A percentile compares a stretch with the other conserved stretches of the same genome.
phyloP scores from a whole-genome alignment of 495 filamentous ascomycete species.

The Podospora appendiculata region DNA sequence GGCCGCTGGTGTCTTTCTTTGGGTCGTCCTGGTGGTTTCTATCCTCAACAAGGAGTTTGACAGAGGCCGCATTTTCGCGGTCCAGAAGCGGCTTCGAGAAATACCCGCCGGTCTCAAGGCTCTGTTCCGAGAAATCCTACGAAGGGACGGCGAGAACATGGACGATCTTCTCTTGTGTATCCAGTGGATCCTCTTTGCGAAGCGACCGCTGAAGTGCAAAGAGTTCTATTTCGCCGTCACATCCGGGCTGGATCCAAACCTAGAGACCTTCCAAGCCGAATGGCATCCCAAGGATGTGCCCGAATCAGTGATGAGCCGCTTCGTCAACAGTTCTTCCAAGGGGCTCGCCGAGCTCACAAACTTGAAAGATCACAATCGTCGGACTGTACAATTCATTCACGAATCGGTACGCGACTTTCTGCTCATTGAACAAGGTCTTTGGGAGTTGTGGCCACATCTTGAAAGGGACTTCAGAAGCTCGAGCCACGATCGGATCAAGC shows the following conservation, averaged over 20 bases:
- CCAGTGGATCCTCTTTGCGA: slow-evolving; percentile 33
- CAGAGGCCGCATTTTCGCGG: slow-evolving; percentile 9
- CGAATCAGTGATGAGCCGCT: slow-evolving; percentile 10
- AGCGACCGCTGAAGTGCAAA: slow-evolving; percentile 18
- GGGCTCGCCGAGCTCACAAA: slow-evolving; percentile 27
- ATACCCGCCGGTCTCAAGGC: slow-evolving; percentile 24
- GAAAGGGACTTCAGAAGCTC: too few relatives aligned
- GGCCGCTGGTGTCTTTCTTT: slow-evolving; percentile 40
- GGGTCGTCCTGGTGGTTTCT: slow-evolving; percentile 38
- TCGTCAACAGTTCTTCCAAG: slow-evolving; percentile 26
- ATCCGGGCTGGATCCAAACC: slow-evolving; percentile 12
- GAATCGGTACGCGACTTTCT: slow-evolving; percentile 35
- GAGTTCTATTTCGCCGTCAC: slow-evolving; percentile 33
- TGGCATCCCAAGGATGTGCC: slow-evolving; percentile 4
- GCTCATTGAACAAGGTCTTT: slow-evolving; percentile 21
- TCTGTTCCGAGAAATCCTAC: slow-evolving; percentile 31
- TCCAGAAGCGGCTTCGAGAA: slow-evolving; percentile 17
- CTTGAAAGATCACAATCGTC: slow-evolving; percentile 2
- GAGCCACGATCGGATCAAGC: too few relatives aligned
- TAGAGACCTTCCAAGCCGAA: not conserved
- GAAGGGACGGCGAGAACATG: slow-evolving; percentile 18
- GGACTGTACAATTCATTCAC: slow-evolving; percentile 35
- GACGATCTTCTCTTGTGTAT: slow-evolving; percentile 27
- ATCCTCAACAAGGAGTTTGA: slow-evolving; percentile 36
- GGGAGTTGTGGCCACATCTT: slow-evolving; percentile 23